Conservation (phyloP, 78 protist genomes). For the Dictyostelium capitatum region DNA sequence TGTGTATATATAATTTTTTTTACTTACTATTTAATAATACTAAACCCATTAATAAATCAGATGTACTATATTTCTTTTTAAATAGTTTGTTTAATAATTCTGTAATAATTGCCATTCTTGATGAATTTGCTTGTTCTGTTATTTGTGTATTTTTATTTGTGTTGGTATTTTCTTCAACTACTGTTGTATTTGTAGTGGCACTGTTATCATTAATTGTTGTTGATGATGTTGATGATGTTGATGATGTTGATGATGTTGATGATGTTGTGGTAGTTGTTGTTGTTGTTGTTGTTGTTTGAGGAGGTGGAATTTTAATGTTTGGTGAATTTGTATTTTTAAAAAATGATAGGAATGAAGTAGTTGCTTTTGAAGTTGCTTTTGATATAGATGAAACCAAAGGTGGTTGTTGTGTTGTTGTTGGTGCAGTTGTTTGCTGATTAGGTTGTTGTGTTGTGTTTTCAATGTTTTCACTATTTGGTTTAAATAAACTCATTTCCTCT, state of each 20-base stretch:
- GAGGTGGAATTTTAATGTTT: background rate
- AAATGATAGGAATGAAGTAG: too few relatives aligned
- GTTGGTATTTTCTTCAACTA: background rate
- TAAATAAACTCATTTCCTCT: background rate
- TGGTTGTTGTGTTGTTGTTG: too few relatives aligned
- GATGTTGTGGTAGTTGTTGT: slow-evolving; percentile 3
- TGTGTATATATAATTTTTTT: background rate
- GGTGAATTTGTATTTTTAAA: background rate
- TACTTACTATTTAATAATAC: slow-evolving; percentile 39
- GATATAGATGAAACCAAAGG: background rate
- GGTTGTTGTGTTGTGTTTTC: background rate
- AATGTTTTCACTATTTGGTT: background rate
- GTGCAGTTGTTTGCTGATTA: too few relatives aligned
- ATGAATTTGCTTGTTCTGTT: background rate
- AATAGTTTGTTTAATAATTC: slow-evolving; percentile 58
- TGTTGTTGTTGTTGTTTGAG: background rate
- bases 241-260: background rate
- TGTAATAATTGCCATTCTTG: slow-evolving; percentile 49
- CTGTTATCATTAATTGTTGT: too few relatives aligned
- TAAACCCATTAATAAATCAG: slow-evolving; percentile 64
- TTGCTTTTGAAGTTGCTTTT: background rate
- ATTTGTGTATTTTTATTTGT: background rate
- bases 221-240: background rate
- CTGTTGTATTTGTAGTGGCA: background rate
- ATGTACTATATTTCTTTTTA: slow-evolving; percentile 35